Conservation (phyloP, 192 early-diverging fungal genomes). For the Mortierella alpina region DNA sequence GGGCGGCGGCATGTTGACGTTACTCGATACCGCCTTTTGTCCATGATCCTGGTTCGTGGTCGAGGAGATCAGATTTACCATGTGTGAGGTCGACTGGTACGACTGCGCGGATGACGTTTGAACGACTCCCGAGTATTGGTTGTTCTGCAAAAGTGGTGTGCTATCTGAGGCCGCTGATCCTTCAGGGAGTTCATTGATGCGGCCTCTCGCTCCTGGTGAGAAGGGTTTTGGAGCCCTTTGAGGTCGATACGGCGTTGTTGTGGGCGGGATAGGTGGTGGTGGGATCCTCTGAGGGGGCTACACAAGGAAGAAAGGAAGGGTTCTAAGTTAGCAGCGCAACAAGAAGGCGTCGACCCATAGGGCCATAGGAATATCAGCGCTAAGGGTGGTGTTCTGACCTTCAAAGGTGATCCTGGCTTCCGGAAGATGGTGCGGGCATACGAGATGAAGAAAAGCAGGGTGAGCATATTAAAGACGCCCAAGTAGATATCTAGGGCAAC, state of each 20-base stretch:
- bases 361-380: neutral
- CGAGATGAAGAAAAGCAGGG: constrained; percentile 53
- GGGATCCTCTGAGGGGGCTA: constrained; percentile 18
- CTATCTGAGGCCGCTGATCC: neutral
- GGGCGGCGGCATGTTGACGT: no score
- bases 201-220: neutral
- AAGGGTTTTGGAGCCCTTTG: constrained; percentile 1
- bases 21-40: neutral
- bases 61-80: neutral
- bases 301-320: constrained; percentile 5
- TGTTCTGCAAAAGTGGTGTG: constrained; percentile 11
- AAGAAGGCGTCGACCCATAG: neutral
- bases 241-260: constrained; percentile 39
- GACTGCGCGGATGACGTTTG: neutral
- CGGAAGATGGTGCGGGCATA: constrained; percentile 55
- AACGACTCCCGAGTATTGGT: neutral
- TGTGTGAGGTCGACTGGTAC: constrained; percentile 4
- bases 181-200: neutral
- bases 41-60: neutral
- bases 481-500: constrained; percentile 47
- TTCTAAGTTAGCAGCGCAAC: neutral
- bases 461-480: constrained; percentile 38
- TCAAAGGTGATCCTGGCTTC: constrained; percentile 59
- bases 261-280: constrained; percentile 15
- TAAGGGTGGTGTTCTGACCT: constrained; percentile 26